Conservation (phyloP, 306 rosid species). For the Argentina anserina region DNA sequence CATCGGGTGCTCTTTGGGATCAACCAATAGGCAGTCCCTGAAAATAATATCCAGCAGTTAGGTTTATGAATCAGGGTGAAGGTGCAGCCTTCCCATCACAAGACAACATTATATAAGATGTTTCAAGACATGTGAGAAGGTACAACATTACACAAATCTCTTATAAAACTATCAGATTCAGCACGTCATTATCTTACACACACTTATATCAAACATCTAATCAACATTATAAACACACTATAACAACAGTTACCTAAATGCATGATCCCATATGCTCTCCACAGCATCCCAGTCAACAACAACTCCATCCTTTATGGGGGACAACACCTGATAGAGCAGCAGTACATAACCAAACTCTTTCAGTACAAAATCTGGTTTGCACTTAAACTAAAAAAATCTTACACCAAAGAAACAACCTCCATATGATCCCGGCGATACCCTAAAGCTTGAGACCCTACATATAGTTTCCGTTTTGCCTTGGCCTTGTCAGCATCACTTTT, state of each 20-base stretch:
- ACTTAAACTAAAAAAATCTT: slow-evolving; percentile 9
- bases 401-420: slow-evolving; percentile 57
- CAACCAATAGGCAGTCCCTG: slow-evolving; percentile 89
- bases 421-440: slow-evolving; percentile 88
- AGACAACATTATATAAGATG: neutral
- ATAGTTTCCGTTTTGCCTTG: slow-evolving; percentile 79
- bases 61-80: neutral
- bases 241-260: slow-evolving; percentile 59
- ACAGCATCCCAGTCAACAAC: slow-evolving; percentile 97
- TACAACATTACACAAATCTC: neutral
- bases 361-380: neutral
- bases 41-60: slow-evolving; percentile 13
- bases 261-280: slow-evolving; percentile 97
- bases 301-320: slow-evolving; percentile 83
- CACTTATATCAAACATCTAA: neutral
- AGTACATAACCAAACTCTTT: slow-evolving; percentile 1
- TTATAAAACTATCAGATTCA: neutral
- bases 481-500: slow-evolving; percentile 68
- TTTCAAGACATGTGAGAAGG: neutral
- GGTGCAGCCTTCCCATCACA: neutral
- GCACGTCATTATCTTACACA: neutral
- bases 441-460: slow-evolving; percentile 85
- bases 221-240: neutral
- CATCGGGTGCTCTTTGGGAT: slow-evolving; percentile 97
- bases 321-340: slow-evolving; percentile 55